Percentiles rank a stretch among this genome's conserved stretches.
Conservation (phyloP, 164 flowering plant species). For the Magnolia kwangsiensis region DNA sequence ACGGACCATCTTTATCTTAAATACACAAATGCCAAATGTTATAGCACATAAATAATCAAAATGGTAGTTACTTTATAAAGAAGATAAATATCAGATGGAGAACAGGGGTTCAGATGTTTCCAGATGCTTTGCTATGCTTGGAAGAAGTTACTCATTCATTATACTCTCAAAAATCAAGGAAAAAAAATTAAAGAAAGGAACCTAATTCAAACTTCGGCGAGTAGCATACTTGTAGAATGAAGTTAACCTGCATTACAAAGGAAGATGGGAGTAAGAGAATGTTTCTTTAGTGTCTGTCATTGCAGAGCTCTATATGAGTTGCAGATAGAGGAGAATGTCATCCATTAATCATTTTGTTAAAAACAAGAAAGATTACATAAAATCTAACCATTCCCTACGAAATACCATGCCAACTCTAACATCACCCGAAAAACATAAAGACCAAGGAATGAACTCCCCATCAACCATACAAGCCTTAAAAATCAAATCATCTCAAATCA, state of each 20-base stretch:
- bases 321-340: background rate
- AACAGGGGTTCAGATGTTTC: constrained; percentile 9
- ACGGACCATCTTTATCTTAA: too few relatives aligned
- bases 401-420: too few relatives aligned
- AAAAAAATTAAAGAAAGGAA: background rate
- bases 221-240: constrained; percentile 66
- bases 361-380: background rate
- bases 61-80: too few relatives aligned
- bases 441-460: too few relatives aligned
- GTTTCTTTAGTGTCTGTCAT: background rate
- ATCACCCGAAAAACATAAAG: too few relatives aligned
- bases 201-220: background rate
- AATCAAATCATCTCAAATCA: too few relatives aligned
- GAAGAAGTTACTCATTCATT: background rate
- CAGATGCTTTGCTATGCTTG: background rate
- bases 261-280: constrained; percentile 3
- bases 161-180: background rate
- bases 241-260: constrained; percentile 67
- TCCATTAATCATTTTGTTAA: background rate
- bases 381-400: background rate
- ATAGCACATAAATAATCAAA: too few relatives aligned
- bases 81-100: background rate
- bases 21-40: too few relatives aligned
- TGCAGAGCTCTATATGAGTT: background rate
- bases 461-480: too few relatives aligned